A percentile compares a stretch with the other conserved stretches of the same genome.
phyloP scores from a whole-genome alignment of 495 filamentous ascomycete species.

The Podospora australis region DNA sequence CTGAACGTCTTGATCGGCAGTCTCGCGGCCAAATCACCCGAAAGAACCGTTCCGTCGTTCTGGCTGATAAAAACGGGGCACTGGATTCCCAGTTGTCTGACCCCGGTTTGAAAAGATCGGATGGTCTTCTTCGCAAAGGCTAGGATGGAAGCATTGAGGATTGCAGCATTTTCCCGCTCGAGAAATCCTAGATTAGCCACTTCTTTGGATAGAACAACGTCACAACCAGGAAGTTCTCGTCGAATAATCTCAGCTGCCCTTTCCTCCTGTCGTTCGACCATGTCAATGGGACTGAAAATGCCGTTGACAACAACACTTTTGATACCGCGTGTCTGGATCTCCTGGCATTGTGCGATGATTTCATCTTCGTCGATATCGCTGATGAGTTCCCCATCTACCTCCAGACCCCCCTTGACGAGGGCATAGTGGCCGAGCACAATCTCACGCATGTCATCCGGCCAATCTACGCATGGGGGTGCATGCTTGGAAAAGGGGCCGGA shows the following conservation, averaged over 20 bases:
- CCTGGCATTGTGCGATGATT: conserved; percentile 34
- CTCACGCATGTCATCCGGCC: conserved; percentile 37
- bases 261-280: conserved; percentile 42
- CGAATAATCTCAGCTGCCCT: conserved; percentile 37
- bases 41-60: conserved; percentile 51
- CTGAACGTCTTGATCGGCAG: conserved; percentile 51
- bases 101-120: conserved; percentile 38
- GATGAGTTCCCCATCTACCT: conserved; percentile 46
- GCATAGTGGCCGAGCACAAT: conserved; percentile 43
- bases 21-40: conserved; percentile 38
- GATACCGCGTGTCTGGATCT: conserved; percentile 41
- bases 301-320: conserved; percentile 49
- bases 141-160: conserved; percentile 50
- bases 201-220: conserved; percentile 46
- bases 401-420: conserved; percentile 40
- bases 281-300: conserved; percentile 53
- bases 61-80: conserved; percentile 52
- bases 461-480: conserved; percentile 48
- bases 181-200: conserved; percentile 46
- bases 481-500: conserved; percentile 50
- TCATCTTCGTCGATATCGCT: conserved; percentile 40
- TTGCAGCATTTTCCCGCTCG: conserved; percentile 51
- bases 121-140: conserved; percentile 46
- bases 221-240: conserved; percentile 37
- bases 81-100: conserved; percentile 37